Evolutionary conservation across 768 basidiomycete genomes (phyloP), one percentile per base, ranked within the genome.

Genomic region (Tricholoma terreum): DNA sequence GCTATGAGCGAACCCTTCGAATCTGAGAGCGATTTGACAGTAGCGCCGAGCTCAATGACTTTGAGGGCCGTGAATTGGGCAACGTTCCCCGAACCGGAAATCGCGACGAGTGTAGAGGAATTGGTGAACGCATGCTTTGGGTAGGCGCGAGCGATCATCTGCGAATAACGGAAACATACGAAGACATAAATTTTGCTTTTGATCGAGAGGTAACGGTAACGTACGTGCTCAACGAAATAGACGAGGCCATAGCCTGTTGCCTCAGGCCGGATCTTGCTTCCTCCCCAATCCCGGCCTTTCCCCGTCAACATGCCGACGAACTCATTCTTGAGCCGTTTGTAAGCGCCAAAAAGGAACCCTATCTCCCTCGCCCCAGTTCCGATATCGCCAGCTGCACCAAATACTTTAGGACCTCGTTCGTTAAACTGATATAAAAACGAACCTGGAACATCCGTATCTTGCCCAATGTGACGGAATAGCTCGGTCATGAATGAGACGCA

Each of bases 301-400:
- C 87, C 87, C 35, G 87, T 90, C 62, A 90, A 78, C 73, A 90
- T 76, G 60, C 83, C 82, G 52, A 81, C 75, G 66, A 82, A 89
- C 75, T 89, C 86, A 71, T 89, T 89, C 61, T 80, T 75, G 68
- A 83, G 73, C 69, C 82, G 84, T 79, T 86, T 89, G 80, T 90
- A 90, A 31, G 86, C 85, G 63, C 89, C 87, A 65, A 87, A 90
- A 68, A 90, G 75, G 81, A 76, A 90, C 33, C 84, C 89, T 61
- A 89, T 83, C 73, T 90, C 89, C 58, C 89, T 80, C 38, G 80
- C 87, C 61, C 87, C 87, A 58, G 84, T 86, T 61, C 89, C 89
- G 60, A 90, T 89, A 65, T 89, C 83, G 43, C 84, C 84, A 63
- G 84, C 84, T 77, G 51, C 24, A 36, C 21, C 9, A 17, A 9